Evolutionary conservation across 2,329 filamentous ascomycete genomes (phyloP), one percentile per base, ranked within the genome.

Genomic region (Fusarium newnesense): DNA sequence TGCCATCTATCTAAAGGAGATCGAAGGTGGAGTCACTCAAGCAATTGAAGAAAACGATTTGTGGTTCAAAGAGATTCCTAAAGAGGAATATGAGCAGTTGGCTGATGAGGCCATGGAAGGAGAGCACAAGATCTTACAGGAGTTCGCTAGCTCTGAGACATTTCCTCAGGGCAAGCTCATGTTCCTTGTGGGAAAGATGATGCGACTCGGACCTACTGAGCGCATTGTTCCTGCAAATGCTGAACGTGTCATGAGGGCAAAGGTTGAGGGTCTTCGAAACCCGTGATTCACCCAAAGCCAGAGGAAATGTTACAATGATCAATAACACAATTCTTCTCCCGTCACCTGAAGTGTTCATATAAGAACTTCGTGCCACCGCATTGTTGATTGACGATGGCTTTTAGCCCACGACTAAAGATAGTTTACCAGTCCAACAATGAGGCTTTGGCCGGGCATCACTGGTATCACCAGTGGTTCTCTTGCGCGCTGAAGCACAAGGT

Each of bases 171-270:
- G 89, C 2, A 90, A 90, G 80, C 83, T 90, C 50, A 90, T 90
- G 88, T 90, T 86, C 73, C 81, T 90, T 5, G 85, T 90, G 9
- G 89, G 89, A 26, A 88, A 86, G 79, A 87, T 91, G 86, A 86
- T 91, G 81, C 82, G 84, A 9, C 75, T 85, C 4, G 89, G 88
- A 0, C 84, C 84, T 7, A 85, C 88, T 49, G 87, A 89, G 77
- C 82, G 86, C 34, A 89, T 90, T 66, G 85, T 89, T 59, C 88
- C 89, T 4, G 80, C 80, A 30, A 85, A 80, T 34, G 88, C 87
- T 0, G 86, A 89, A 79, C 80, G 74, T 19, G 80, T 86, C 4
- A 83, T 90, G 82, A 79, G 79, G 57, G 69, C 72, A 32, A 79
- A 77, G 64, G 76, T 83, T 12, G 76, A 78, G 26, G 43, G 49